phyloP scores from a whole-genome alignment of 1,284 basidiomycete genomes.

The Apiotrichum sp. region DNA sequence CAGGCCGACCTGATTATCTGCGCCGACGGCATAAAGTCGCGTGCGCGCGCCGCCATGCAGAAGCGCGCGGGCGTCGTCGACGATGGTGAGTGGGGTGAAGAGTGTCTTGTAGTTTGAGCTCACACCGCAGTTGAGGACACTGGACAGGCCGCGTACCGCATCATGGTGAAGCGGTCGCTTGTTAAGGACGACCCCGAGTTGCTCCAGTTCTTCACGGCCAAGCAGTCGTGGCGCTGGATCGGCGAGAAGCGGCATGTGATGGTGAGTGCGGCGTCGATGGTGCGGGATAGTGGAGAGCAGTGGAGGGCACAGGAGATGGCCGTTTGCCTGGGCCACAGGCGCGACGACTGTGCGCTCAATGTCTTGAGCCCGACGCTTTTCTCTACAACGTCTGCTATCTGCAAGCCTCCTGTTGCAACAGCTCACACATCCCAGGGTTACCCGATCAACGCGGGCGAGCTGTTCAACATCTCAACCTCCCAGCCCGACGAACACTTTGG shows the following conservation, averaged over 20 bases:
- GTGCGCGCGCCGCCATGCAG: slow-evolving; percentile 34
- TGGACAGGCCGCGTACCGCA: slow-evolving; percentile 46
- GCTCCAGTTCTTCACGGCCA: slow-evolving; percentile 31
- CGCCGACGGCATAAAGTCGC: slow-evolving; percentile 42
- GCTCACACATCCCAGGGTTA: slow-evolving; percentile 25
- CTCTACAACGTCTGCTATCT: no score
- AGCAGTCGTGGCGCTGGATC: slow-evolving; percentile 43
- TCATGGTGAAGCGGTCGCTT: slow-evolving; percentile 31
- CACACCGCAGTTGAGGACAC: slow-evolving; percentile 33
- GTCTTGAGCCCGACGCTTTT: no score
- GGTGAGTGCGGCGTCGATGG: slow-evolving; percentile 11
- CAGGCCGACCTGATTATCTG: slow-evolving; percentile 41
- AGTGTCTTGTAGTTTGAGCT: not conserved
- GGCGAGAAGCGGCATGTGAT: slow-evolving; percentile 43
- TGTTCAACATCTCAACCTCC: slow-evolving; percentile 44
- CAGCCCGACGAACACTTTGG: slow-evolving; percentile 43
- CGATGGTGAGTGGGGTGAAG: slow-evolving; percentile 6
- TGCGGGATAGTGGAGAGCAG: not conserved
- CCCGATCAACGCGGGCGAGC: slow-evolving; percentile 36
- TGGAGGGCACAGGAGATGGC: not conserved
- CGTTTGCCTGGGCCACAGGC: not conserved
- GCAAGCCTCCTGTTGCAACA: no score
- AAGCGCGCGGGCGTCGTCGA: slow-evolving; percentile 32
- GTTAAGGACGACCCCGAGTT: slow-evolving; percentile 40
- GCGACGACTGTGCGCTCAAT: no score